phyloP scores from a whole-genome alignment of 805 yeast species.

The Pichia heedii region DNA sequence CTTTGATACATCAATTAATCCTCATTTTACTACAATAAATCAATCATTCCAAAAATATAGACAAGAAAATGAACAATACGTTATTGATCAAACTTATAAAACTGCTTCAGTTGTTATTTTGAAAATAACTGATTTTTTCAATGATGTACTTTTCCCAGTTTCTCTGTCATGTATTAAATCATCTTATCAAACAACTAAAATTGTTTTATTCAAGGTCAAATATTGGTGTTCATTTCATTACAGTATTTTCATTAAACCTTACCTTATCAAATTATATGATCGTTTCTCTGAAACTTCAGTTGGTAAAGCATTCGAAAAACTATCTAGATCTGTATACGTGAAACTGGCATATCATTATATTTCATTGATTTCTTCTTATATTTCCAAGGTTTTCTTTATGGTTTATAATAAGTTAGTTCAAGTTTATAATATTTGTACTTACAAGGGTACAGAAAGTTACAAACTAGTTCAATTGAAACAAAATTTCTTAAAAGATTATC shows the following conservation, averaged over 20 bases:
- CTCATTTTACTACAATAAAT: not conserved
- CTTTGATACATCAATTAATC: not conserved
- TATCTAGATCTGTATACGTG: slow-evolving; percentile 11
- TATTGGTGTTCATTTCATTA: slow-evolving; percentile 13
- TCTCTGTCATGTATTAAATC: not conserved
- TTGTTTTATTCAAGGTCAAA: slow-evolving; percentile 7
- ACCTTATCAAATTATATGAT: slow-evolving; percentile 6
- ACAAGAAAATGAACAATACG: slow-evolving; percentile 5
- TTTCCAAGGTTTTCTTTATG: slow-evolving; percentile 6
- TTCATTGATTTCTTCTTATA: not conserved
- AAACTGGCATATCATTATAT: slow-evolving; percentile 4
- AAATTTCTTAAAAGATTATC: slow-evolving; percentile 18
- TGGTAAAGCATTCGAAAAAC: slow-evolving; percentile 15
- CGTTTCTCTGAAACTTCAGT: slow-evolving; percentile 13
- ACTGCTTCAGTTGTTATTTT: not conserved
- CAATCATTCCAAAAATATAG: not conserved
- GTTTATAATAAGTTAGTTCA: slow-evolving; percentile 11
- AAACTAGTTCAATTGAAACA: slow-evolving; percentile 23
- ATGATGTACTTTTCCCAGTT: slow-evolving; percentile 14
- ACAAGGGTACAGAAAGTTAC: slow-evolving; percentile 21
- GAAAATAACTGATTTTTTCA: not conserved
- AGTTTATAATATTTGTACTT: slow-evolving; percentile 15
- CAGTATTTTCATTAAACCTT: slow-evolving; percentile 19
- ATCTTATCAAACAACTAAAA: slow-evolving; percentile 3
- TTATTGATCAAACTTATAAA: slow-evolving; percentile 2